Base-by-base conservation (phyloP, 495 filamentous ascomycete species). In the Penicillium macrosclerotiorum region DNA sequence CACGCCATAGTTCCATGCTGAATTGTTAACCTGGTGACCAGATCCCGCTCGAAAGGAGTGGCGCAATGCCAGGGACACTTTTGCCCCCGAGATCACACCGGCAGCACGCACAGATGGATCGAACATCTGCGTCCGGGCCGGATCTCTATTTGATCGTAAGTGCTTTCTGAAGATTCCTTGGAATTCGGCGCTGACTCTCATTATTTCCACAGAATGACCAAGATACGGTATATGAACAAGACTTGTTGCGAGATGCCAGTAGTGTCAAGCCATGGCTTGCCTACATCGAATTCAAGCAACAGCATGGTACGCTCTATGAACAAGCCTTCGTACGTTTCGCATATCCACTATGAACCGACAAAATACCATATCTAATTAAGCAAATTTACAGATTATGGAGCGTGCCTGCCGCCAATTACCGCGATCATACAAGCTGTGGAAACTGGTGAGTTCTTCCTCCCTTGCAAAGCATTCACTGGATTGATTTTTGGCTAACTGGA, bases 381-480 rank as follows among this genome's bases (percentile, higher is more conserved):
- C 4, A 11, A 22, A 18, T 29, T n/a, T 45, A 14, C 42, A 77
- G 74, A 59, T 78, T 5, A 84, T 96, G 72, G 94, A 99, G 71
- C 79, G 94, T 50, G 92, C 94, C 25, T 95, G 90, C 62, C 75
- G 80, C 52, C 83, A 91, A 52, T 78, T 97, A 22, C 94, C 94
- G 27, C 81, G 94, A 49, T 96, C 90, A 18, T 97, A 96, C 68
- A 99, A 97, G 74, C 73, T 99, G 19, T 99, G 94, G 94, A 99
- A 96, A 72, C 87, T 92, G 83, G 88, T 92, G 72, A 44, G 72
- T 23, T 23, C 14, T 36, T 40, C 22, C 30, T 27, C 41, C 17
- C 11, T 32, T 27, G 4, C 19, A 42, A 14, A 19, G n/a, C n/a
- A n/a, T 8, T 8, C 18, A 16, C 8, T 8, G 3, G 6, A 1